Evolutionary conservation across 768 basidiomycete species (phyloP).

Genomic region (Sistotremastrum suecicum): DNA sequence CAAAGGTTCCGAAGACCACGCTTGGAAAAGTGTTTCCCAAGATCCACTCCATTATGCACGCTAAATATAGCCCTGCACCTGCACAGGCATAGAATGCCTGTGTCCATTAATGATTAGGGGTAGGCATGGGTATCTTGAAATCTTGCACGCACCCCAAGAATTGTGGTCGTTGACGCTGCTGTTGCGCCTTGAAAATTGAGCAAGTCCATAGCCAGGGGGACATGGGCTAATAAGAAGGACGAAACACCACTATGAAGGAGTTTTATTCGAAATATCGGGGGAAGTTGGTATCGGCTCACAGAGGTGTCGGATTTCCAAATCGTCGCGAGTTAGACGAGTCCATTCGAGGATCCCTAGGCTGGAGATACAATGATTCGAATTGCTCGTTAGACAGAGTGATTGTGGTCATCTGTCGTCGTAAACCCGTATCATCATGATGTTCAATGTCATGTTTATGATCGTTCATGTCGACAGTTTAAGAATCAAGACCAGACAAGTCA

Average conservation of each 20-base stretch:
- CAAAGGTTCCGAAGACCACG: constrained; percentile 2
- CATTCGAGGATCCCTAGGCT: constrained; percentile 3
- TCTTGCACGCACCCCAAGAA: background rate
- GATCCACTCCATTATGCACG: constrained; percentile 1
- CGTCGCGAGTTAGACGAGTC: background rate
- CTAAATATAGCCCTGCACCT: constrained; percentile 1
- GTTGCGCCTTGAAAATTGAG: constrained; percentile 2
- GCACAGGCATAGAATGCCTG: constrained; percentile 1
- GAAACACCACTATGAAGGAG: background rate
- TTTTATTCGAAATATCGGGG: background rate
- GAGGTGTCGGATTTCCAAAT: constrained; percentile 6
- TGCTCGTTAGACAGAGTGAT: constrained; percentile 7
- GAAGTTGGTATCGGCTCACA: background rate
- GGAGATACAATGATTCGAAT: constrained; percentile 7
- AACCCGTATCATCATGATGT: too few species aligned
- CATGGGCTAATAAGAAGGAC: constrained; percentile 1
- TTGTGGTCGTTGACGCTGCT: background rate
- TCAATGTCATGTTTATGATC: too few species aligned
- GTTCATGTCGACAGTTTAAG: too few species aligned
- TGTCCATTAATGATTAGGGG: background rate
- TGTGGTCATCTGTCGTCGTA: background rate
- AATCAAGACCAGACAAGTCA: too few species aligned
- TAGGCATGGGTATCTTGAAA: background rate
- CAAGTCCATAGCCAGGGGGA: constrained; percentile 1
- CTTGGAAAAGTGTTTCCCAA: constrained; percentile 1